Conservation (phyloP, 1,284 basidiomycete genomes). For the Apiotrichum porosum region DNA sequence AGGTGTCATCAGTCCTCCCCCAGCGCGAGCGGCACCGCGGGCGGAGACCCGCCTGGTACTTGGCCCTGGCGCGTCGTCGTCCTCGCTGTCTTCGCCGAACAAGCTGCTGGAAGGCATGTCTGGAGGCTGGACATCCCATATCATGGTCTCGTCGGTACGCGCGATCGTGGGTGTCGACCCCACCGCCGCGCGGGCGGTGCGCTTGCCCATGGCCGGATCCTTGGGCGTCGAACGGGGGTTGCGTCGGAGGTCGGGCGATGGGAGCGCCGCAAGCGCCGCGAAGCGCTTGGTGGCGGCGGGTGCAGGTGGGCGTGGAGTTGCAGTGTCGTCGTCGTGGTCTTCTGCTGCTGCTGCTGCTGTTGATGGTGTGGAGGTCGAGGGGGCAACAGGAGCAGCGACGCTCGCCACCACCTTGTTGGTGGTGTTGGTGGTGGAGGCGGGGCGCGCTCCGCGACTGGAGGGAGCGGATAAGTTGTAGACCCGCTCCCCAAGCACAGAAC, state of each 20-base stretch:
- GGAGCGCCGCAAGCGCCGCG: not conserved
- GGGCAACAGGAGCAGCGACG: no score
- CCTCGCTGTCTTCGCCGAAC: constrained; percentile 9
- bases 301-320: not conserved
- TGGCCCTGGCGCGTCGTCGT: not conserved
- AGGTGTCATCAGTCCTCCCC: constrained; percentile 34
- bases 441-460: no score
- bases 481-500: no score
- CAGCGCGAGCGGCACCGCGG: constrained; percentile 6
- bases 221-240: no score
- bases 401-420: no score
- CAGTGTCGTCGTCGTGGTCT: not conserved
- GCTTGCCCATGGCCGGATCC: no score
- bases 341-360: no score
- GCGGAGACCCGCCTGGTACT: not conserved
- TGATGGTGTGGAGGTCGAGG: no score
- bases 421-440: no score
- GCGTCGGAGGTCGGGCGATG: not conserved
- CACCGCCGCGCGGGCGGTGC: not conserved
- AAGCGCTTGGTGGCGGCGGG: no score
- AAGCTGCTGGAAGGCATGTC: constrained; percentile 7
- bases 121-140: constrained; percentile 9
- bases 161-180: constrained; percentile 1
- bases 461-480: no score
- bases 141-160: constrained; percentile 9